Conservation (phyloP, 2,329 filamentous ascomycete species). For the Penicillium sp. region DNA sequence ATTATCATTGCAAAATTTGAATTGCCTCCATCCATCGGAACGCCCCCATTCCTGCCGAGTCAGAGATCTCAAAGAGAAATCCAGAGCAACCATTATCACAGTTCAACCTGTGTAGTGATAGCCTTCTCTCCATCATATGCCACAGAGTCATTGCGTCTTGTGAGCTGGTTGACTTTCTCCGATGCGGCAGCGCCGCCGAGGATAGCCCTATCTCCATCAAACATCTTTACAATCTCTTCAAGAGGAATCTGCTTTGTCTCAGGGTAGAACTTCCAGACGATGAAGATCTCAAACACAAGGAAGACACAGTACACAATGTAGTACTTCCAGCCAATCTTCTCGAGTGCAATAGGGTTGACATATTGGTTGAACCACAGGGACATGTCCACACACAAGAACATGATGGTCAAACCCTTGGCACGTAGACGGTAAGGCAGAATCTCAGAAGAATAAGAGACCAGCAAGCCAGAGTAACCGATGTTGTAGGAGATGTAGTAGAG, state of each 20-base stretch:
- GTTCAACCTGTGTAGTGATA: slow-evolving; percentile 9
- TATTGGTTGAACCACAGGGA: slow-evolving; percentile 37
- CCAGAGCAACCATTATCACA: neutral
- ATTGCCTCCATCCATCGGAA: too few species aligned
- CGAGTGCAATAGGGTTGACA: slow-evolving; percentile 34
- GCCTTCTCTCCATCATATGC: slow-evolving; percentile 11
- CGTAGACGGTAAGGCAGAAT: slow-evolving; percentile 51
- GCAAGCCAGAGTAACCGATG: slow-evolving; percentile 24
- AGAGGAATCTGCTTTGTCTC: slow-evolving; percentile 34
- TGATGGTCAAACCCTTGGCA: slow-evolving; percentile 46
- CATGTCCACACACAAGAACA: slow-evolving; percentile 35
- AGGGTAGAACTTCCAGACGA: slow-evolving; percentile 38
- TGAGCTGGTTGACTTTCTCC: slow-evolving; percentile 12
- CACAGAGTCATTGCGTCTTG: neutral
- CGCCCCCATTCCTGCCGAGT: too few species aligned
- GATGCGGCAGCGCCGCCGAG: slow-evolving; percentile 12
- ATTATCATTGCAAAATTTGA: too few species aligned
- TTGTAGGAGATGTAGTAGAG: slow-evolving; percentile 14
- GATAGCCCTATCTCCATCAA: slow-evolving; percentile 24
- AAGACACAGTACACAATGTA: slow-evolving; percentile 40
- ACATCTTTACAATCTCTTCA: slow-evolving; percentile 29
- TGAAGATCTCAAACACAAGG: slow-evolving; percentile 29
- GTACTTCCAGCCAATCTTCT: slow-evolving; percentile 36
- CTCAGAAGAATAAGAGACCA: slow-evolving; percentile 45
- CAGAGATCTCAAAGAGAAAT: too few species aligned